phyloP scores from a whole-genome alignment of 169 alveolate genomes.

The Eimeria acervulina region DNA sequence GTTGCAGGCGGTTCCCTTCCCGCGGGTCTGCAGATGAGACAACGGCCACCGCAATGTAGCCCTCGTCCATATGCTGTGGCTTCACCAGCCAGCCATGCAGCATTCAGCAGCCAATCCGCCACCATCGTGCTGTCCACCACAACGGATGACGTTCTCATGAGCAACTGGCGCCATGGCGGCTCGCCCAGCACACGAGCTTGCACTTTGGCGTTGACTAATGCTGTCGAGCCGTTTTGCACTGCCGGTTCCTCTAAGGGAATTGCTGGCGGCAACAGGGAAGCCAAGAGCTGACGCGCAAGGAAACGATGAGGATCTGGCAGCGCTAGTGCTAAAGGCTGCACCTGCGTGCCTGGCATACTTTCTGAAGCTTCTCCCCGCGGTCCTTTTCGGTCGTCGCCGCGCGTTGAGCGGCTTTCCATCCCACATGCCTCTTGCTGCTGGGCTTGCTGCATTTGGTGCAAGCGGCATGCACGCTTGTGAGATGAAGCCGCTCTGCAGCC shows the following conservation, averaged over 20 bases:
- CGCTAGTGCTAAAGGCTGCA: constrained; percentile 54
- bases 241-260: neutral
- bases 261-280: constrained; percentile 33
- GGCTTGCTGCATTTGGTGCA: neutral
- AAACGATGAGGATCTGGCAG: constrained; percentile 55
- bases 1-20: neutral
- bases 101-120: constrained; percentile 63
- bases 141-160: neutral
- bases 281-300: constrained; percentile 69
- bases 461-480: constrained; percentile 58
- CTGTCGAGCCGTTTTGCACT: neutral
- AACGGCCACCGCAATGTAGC: constrained; percentile 53
- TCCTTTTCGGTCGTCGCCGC: neutral
- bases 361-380: neutral
- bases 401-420: neutral
- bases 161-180: constrained; percentile 56
- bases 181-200: neutral
- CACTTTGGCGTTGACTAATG: neutral
- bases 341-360: neutral
- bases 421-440: neutral
- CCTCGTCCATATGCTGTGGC: constrained; percentile 52
- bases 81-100: constrained; percentile 64
- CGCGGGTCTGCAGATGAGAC: constrained; percentile 37
- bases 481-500: constrained; percentile 52
- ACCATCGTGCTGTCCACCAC: constrained; percentile 36